Evolutionary conservation across 2,329 filamentous ascomycete species (phyloP).

Genomic region (Talaromyces sp.): DNA sequence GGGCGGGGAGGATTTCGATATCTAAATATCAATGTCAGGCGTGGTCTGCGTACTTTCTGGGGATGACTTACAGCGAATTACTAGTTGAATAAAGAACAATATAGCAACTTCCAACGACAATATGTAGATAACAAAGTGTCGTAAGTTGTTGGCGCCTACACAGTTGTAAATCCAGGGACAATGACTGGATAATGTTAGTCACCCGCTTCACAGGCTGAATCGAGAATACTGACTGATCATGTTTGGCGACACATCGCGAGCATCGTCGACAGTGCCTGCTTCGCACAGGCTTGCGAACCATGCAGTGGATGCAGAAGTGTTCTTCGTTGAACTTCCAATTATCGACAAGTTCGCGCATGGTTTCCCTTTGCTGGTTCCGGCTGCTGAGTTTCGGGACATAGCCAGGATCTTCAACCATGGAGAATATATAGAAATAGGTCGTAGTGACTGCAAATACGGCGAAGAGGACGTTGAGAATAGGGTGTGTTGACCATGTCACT

Average conservation of each 20-base stretch:
- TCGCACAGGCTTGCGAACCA: conserved; percentile 86
- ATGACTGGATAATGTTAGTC: conserved; percentile 57
- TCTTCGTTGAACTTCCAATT: conserved; percentile 88
- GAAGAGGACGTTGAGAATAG: conserved; percentile 78
- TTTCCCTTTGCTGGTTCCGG: conserved; percentile 81
- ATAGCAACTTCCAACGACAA: conserved; percentile 74
- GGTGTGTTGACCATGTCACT: conserved; percentile 64
- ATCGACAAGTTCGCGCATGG: conserved; percentile 81
- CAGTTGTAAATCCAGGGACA: conserved; percentile 99
- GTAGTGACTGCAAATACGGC: conserved; percentile 62
- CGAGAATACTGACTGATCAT: conserved; percentile 76
- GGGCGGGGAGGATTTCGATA: conserved; percentile 56
- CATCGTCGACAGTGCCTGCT: conserved; percentile 96
- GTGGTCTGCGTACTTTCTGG: background rate
- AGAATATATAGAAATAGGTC: conserved; percentile 79
- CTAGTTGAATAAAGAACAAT: conserved; percentile 65
- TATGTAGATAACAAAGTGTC: conserved; percentile 91
- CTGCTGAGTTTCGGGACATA: conserved; percentile 89
- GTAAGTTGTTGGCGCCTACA: conserved; percentile 90
- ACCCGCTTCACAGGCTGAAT: conserved; percentile 14
- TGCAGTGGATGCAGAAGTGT: conserved; percentile 91
- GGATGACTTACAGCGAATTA: conserved; percentile 63
- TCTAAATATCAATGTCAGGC: background rate
- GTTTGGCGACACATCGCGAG: conserved; percentile 87
- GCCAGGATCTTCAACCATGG: conserved; percentile 86